Evolutionary conservation across 345 rosid species (phyloP), one percentile per base, ranked within the genome.

Genomic region (Brassica rapa): DNA sequence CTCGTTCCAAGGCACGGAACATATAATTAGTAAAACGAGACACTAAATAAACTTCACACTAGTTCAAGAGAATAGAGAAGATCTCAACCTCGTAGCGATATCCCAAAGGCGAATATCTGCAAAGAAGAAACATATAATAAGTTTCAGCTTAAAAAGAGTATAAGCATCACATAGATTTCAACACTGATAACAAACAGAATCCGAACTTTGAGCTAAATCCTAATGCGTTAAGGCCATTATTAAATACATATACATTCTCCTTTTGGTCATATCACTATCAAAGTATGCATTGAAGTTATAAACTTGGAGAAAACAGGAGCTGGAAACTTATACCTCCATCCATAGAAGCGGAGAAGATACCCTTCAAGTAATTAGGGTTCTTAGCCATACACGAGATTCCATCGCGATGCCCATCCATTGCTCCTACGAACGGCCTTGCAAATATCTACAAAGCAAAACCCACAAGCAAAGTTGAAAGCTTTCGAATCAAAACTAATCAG

Each of bases 71-170:
- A 62, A 2, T 6, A 30, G 7, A 62, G 49, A 62, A 63, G 75
- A 74, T 37, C n/a, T 6, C 71, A 70, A 93, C 99, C 96, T 90
- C 68, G 93, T 81, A 78, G 96, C 95, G 3, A 95, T 78, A 82
- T 93, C 99, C 97, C 99, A 95, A 53, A 95, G 91, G 32, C 96
- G 96, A 76, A 93, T 90, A 89, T 95, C 99, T 95, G 90, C 79
- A 84, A 61, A 67, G 5, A 15, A 72, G 66, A 73, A 46, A 65
- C 1, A 35, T 23, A 32, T 43, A n/a, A 69, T 23, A 24, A 51
- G 25, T 27, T 37, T 53, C 35, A 62, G 39, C 73, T 15, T 35
- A 35, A 21, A 35, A 21, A 10, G 25, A 41, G 30, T 19, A 68
- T 23, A 68, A 35, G 25, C 55, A 35, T 29, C 8, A 33, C 8